Conservation (phyloP, 2,329 filamentous ascomycete species). For the Leptodontidium sp. region DNA sequence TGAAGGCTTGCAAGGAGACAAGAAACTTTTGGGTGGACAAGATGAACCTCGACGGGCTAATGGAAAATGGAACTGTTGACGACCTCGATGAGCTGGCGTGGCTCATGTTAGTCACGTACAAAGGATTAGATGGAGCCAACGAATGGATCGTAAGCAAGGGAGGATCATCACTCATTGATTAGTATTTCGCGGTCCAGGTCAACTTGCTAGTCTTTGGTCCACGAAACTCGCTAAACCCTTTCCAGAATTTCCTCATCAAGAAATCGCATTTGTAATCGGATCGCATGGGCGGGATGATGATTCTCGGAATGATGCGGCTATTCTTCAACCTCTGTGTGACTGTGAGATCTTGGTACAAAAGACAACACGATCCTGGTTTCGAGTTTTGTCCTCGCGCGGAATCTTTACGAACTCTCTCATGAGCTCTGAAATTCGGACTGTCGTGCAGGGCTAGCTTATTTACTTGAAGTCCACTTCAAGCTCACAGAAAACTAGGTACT, state of each 20-base stretch:
- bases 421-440: no score
- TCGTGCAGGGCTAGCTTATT: no score
- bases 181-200: neutral
- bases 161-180: slow-evolving; percentile 22
- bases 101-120: slow-evolving; percentile 32
- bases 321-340: neutral
- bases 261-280: slow-evolving; percentile 22
- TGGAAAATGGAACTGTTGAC: slow-evolving; percentile 9
- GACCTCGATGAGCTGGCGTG: slow-evolving; percentile 32
- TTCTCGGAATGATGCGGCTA: neutral
- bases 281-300: neutral
- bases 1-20: slow-evolving; percentile 17
- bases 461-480: no score
- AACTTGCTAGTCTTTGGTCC: neutral
- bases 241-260: slow-evolving; percentile 9
- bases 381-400: neutral
- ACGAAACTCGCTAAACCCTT: slow-evolving; percentile 6
- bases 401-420: no score
- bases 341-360: neutral
- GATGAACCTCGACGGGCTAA: slow-evolving; percentile 21
- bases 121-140: slow-evolving; percentile 30
- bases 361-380: neutral
- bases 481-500: no score
- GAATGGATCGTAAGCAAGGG: slow-evolving; percentile 31
- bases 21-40: slow-evolving; percentile 14